Evolutionary conservation across 2,329 filamentous ascomycete genomes (phyloP).

Genomic region (Sporothrix mexicana): DNA sequence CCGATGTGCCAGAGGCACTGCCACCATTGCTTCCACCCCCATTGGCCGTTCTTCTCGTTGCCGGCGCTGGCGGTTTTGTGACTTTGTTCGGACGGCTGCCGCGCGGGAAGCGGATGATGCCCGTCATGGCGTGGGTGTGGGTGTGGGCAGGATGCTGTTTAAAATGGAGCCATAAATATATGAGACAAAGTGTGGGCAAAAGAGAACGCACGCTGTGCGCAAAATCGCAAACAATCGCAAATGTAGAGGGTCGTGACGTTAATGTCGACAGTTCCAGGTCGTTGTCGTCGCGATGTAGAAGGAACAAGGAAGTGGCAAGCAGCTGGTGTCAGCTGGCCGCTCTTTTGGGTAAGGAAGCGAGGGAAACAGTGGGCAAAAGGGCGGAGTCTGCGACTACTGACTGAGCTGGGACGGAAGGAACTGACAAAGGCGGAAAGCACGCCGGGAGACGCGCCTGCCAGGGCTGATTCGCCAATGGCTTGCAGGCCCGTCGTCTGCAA

Average conservation of each 20-base stretch:
- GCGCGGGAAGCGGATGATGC: slow-evolving; percentile 47
- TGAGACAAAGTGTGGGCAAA: not conserved
- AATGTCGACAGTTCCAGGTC: not conserved
- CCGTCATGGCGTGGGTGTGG: slow-evolving; percentile 42
- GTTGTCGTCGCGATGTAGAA: not conserved
- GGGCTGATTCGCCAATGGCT: slow-evolving; percentile 33
- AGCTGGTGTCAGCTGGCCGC: slow-evolving; percentile 38
- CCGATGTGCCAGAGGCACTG: not conserved
- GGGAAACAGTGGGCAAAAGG: slow-evolving; percentile 20
- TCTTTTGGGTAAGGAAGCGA: not conserved
- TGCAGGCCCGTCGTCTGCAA: too few species aligned
- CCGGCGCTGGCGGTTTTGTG: slow-evolving; percentile 46
- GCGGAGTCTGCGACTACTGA: not conserved
- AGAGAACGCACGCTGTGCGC: not conserved
- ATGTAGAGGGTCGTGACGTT: not conserved
- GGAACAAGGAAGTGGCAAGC: slow-evolving; percentile 30
- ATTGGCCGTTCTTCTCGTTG: slow-evolving; percentile 4
- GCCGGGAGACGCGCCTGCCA: slow-evolving; percentile 13
- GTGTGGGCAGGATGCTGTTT: not conserved
- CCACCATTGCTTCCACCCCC: not conserved
- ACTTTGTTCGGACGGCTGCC: slow-evolving; percentile 52
- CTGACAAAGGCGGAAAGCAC: slow-evolving; percentile 20
- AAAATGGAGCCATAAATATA: not conserved
- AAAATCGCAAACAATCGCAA: not conserved
- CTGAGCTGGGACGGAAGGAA: not conserved